Evolutionary conservation across 306 rosid genomes (phyloP).

Genomic region (Prosopis cineraria): DNA sequence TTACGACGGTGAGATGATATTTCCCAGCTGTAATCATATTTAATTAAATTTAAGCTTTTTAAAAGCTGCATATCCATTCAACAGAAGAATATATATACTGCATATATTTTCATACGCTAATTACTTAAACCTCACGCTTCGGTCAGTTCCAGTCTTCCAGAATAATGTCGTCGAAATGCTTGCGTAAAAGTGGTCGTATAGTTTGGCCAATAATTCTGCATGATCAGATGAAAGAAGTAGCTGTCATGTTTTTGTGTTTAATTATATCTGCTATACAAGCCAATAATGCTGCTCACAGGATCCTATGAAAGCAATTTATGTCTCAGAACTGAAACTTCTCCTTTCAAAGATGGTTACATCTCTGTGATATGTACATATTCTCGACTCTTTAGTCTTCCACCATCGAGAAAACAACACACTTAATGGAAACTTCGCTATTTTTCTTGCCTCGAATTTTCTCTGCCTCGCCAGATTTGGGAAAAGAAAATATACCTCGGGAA

Average conservation of each 20-base stretch:
- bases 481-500: background rate
- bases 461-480: background rate
- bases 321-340: background rate
- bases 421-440: background rate
- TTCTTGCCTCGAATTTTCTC: constrained; percentile 19
- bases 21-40: constrained; percentile 54
- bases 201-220: background rate
- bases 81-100: background rate
- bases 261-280: background rate
- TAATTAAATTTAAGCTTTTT: constrained; percentile 23
- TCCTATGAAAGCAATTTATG: background rate
- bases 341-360: constrained; percentile 1
- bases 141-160: constrained; percentile 31
- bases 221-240: background rate
- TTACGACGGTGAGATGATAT: constrained; percentile 11
- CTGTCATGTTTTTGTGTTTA: background rate
- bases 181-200: background rate
- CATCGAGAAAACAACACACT: background rate
- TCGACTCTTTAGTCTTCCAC: constrained; percentile 18
- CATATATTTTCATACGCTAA: background rate
- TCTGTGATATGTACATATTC: constrained; percentile 25
- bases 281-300: background rate
- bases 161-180: constrained; percentile 9
- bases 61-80: background rate
- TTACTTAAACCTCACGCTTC: constrained; percentile 39